Conservation (phyloP, 2,329 filamentous ascomycete genomes). For the Colletotrichum phormii region DNA sequence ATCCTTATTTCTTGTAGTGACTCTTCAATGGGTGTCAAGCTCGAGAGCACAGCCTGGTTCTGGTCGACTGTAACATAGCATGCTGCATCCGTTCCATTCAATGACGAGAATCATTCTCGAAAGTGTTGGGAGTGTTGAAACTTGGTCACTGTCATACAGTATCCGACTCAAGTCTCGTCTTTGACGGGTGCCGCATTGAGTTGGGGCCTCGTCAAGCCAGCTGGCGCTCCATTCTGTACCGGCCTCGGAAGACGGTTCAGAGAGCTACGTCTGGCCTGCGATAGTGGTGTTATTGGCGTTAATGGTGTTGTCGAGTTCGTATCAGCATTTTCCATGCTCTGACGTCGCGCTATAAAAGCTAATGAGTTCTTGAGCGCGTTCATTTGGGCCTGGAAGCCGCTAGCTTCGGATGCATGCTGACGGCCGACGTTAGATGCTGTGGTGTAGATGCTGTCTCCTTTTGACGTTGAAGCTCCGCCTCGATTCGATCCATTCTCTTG, state of each 20-base stretch:
- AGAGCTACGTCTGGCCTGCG: background rate
- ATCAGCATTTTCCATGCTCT: background rate
- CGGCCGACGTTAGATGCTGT: background rate
- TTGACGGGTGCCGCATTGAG: background rate
- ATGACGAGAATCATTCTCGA: background rate
- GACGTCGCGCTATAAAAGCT: background rate
- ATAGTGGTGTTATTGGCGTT: background rate
- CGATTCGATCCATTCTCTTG: slow-evolving; percentile 12
- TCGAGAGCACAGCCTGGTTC: background rate
- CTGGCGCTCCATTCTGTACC: background rate
- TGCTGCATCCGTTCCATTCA: background rate
- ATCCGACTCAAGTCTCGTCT: background rate
- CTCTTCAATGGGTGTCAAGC: background rate
- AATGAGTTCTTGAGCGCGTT: background rate
- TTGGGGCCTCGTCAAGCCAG: background rate
- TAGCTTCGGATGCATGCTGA: background rate
- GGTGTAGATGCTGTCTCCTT: background rate
- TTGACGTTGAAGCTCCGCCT: background rate
- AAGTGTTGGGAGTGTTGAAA: background rate
- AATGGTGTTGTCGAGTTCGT: background rate
- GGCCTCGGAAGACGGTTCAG: background rate
- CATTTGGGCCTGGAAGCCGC: background rate
- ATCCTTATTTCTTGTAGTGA: background rate
- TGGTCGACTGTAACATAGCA: background rate
- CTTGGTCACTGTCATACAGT: background rate